Evolutionary conservation across 371 early-diverging fungal species (phyloP).

Genomic region (Chytridium lagenaria): DNA sequence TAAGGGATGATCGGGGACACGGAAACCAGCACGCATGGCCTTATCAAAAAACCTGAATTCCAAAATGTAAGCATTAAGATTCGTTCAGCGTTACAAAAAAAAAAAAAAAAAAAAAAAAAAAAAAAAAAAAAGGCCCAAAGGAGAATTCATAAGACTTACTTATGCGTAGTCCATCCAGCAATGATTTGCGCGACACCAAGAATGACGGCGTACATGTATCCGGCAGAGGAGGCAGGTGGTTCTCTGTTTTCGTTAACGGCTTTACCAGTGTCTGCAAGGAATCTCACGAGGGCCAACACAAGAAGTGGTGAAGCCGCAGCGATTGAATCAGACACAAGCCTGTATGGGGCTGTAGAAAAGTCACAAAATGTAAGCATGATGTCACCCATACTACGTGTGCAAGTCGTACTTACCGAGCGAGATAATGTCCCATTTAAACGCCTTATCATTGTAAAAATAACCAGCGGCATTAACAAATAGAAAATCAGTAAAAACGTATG

Average conservation of each 20-base stretch:
- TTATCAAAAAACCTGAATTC: slow-evolving; percentile 17
- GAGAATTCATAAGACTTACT: slow-evolving; percentile 10
- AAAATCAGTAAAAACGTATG: background rate
- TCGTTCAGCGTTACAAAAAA: no score
- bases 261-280: slow-evolving; percentile 15
- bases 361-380: no score
- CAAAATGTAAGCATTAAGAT: no score
- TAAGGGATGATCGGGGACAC: slow-evolving; percentile 11
- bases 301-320: slow-evolving; percentile 17
- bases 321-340: slow-evolving; percentile 16
- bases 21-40: slow-evolving; percentile 21
- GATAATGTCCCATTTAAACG: slow-evolving; percentile 14
- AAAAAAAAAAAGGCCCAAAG: background rate
- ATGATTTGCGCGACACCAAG: slow-evolving; percentile 31
- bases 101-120: background rate
- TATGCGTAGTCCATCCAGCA: slow-evolving; percentile 20
- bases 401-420: background rate
- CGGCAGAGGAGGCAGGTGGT: slow-evolving; percentile 17
- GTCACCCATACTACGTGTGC: no score
- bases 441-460: slow-evolving; percentile 2
- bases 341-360: slow-evolving; percentile 9
- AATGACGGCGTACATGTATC: slow-evolving; percentile 23
- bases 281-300: slow-evolving; percentile 21
- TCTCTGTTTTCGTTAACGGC: background rate
- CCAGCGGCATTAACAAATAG: background rate